Evolutionary conservation across 768 basidiomycete genomes (phyloP).

Genomic region (Dendrothele bispora): DNA sequence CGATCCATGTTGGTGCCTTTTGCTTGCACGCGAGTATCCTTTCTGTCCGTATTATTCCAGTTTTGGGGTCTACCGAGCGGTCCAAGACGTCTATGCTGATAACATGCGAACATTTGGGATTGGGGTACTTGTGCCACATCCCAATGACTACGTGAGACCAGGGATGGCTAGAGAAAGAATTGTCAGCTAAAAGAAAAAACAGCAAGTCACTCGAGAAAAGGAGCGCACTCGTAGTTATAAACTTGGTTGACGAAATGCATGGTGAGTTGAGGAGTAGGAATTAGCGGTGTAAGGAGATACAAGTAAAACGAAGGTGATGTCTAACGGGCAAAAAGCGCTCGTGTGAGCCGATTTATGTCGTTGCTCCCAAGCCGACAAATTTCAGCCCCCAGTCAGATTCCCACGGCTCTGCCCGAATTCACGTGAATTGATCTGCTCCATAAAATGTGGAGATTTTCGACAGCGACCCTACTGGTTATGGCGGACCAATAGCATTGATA

Average conservation of each 20-base stretch:
- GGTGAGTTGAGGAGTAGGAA: slow-evolving; percentile 22
- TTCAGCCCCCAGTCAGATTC: too few relatives aligned
- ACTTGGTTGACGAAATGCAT: slow-evolving; percentile 89
- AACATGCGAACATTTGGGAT: slow-evolving; percentile 88
- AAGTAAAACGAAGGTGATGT: slow-evolving; percentile 20
- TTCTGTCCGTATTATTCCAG: slow-evolving; percentile 91
- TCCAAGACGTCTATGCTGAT: slow-evolving; percentile 85
- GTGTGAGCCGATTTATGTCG: slow-evolving; percentile 6
- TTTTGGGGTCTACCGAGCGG: slow-evolving; percentile 77
- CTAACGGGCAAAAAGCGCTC: slow-evolving; percentile 5
- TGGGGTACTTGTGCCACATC: slow-evolving; percentile 97
- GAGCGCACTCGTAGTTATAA: slow-evolving; percentile 78
- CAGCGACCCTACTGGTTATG: too few relatives aligned
- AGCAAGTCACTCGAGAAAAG: slow-evolving; percentile 6
- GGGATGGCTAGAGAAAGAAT: slow-evolving; percentile 58
- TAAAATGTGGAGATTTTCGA: too few relatives aligned
- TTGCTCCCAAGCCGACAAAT: too few relatives aligned
- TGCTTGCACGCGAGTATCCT: slow-evolving; percentile 90
- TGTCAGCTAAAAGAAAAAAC: slow-evolving; percentile 11
- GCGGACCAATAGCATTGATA: too few relatives aligned
- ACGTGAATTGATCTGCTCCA: too few relatives aligned
- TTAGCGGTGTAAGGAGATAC: slow-evolving; percentile 23
- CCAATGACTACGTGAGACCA: slow-evolving; percentile 91
- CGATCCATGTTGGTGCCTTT: slow-evolving; percentile 88
- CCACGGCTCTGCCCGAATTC: too few relatives aligned